A percentile compares a stretch with the other conserved stretches of the same genome.
Conservation (phyloP, 441 rosid species). For the Sinapis alba region DNA sequence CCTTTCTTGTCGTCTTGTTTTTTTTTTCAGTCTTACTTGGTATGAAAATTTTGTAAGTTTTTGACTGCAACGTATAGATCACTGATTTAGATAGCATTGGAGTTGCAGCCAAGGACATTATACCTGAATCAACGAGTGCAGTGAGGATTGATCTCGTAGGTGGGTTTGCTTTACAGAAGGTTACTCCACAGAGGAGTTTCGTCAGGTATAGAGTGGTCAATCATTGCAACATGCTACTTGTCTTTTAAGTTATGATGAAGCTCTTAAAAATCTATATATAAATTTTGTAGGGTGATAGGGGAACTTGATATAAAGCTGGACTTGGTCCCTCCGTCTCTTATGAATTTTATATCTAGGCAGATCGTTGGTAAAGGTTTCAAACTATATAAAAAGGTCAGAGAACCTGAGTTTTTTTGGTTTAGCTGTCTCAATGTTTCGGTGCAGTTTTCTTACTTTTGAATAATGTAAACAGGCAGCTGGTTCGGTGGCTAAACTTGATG, state of each 20-base stretch:
- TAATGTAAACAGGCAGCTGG: constrained; percentile 60
- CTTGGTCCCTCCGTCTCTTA: constrained; percentile 86
- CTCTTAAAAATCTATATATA: not conserved
- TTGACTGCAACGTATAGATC: constrained; percentile 50
- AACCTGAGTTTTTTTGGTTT: not conserved
- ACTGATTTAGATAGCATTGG: constrained; percentile 67
- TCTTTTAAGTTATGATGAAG: constrained; percentile 14
- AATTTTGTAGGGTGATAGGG: constrained; percentile 69
- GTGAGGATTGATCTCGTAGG: constrained; percentile 85
- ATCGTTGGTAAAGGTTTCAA: constrained; percentile 87
- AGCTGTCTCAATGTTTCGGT: not conserved
- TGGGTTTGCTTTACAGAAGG: constrained; percentile 92
- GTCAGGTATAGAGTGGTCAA: constrained; percentile 55
- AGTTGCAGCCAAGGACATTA: constrained; percentile 16
- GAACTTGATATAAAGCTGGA: constrained; percentile 89
- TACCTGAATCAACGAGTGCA: constrained; percentile 44
- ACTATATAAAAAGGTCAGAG: constrained; percentile 83
- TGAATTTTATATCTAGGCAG: constrained; percentile 92
- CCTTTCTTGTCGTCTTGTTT: not conserved
- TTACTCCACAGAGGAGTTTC: constrained; percentile 75
- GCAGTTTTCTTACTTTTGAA: not conserved
- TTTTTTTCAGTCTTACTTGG: not conserved
- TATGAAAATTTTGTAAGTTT: not conserved
- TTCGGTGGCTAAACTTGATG: constrained; percentile 57
- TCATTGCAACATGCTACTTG: not conserved